Base-by-base conservation (phyloP, 768 basidiomycete species). In the Lactarius psammicola region DNA sequence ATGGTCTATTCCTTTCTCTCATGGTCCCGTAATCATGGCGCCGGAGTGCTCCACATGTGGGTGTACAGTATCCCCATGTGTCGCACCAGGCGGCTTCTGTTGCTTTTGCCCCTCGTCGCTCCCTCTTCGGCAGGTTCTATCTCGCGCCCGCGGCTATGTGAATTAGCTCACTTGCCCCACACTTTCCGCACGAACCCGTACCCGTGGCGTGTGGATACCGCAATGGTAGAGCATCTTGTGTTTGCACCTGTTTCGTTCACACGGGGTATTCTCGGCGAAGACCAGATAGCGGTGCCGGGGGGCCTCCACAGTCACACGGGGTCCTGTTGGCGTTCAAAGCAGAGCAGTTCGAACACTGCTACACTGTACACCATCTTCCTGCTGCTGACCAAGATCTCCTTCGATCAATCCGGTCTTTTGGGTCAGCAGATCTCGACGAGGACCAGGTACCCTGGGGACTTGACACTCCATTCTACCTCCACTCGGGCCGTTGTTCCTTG, bases 381-480 rank as follows among this genome's bases (percentile, higher is more conserved):
- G 15, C 51, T 23, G 56, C 60, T 62, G 55, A 57, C 60, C 36
- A 53, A 59, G 34, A 10, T 3, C 18, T 10, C n/a, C 3, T 33
- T 56, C 20, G 53, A 61, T 66, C 44, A 51, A 11, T 44, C 60
- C 65, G 65, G 38, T n/a, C 20, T 44, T 17, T 61, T 66, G 65
- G 65, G 56, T 66, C 56, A 58, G 49, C 28, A 33, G 30, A 30
- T 44, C 26, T 46, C n/a, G 15, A 62, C 38, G 30, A 34, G 49
- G 28, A 49, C 55, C n/a, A 34, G 33, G 46, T 46, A 34, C 59
- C 8, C 18, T 17, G 5, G 17, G 9, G 17, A 31, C n/a, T 40
- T 54, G 49, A 51, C 3, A 28, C 46, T 51, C 64, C 31, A 49
- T 23, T 53, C 13, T 31, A 9, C 3, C 60, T 34, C 56, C 55